Conservation (phyloP, 768 basidiomycete genomes). For the Saitozyma podzolica region DNA sequence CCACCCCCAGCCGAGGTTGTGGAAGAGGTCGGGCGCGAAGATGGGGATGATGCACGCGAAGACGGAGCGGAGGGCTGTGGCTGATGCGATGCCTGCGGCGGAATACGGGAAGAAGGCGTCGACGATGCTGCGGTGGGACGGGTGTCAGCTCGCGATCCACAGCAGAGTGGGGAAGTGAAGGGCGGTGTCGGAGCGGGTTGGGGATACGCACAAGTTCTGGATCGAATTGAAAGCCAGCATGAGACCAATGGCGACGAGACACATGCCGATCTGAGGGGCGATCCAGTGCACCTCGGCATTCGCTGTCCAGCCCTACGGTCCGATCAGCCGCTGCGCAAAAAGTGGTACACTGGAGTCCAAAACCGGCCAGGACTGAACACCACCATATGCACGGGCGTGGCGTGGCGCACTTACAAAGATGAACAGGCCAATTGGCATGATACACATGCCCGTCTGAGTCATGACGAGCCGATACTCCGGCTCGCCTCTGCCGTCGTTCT, state of each 20-base stretch:
- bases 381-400: too few relatives aligned
- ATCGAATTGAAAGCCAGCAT: constrained; percentile 46
- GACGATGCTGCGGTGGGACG: constrained; percentile 29
- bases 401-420: constrained; percentile 30
- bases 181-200: neutral
- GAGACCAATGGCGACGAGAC: constrained; percentile 34
- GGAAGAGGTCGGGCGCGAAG: constrained; percentile 38
- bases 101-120: constrained; percentile 50
- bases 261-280: constrained; percentile 35
- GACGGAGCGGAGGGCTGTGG: constrained; percentile 39
- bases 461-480: constrained; percentile 48
- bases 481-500: constrained; percentile 39
- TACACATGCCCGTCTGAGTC: constrained; percentile 43
- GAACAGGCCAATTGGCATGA: constrained; percentile 45
- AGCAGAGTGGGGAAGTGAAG: neutral
- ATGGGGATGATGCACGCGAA: constrained; percentile 38
- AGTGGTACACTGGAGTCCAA: too few relatives aligned
- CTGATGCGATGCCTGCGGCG: constrained; percentile 41
- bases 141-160: neutral
- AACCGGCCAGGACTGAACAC: too few relatives aligned
- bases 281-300: constrained; percentile 44
- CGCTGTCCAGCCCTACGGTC: constrained; percentile 40
- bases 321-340: too few relatives aligned
- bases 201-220: constrained; percentile 38
- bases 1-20: constrained; percentile 44